Base-by-base conservation (phyloP, 2,329 filamentous ascomycete genomes). In the Teratosphaeria gauchensis region DNA sequence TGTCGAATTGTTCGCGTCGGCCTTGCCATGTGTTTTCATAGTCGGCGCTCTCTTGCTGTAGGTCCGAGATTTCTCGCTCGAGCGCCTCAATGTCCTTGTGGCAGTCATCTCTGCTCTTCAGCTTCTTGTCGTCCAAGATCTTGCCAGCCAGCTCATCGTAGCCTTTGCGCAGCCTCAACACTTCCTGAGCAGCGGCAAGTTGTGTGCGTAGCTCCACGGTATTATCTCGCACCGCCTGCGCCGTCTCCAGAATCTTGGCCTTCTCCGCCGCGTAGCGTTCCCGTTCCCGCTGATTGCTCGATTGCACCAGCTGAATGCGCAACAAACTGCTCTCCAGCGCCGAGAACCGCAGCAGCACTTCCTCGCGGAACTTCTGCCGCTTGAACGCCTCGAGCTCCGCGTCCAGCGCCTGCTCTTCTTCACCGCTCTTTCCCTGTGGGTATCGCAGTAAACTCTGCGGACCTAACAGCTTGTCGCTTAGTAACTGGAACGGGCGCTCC, bases 121-220 rank as follows among this genome's bases (percentile, higher is more conserved):
- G 79, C 70, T 92, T 80, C 60, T 86, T 82, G 71, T 94, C 94
- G 62, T 82, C 85, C 9, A 89, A 89, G 69, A 96, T 96, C 72
- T 88, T 88, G 64, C 95, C 89, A 3, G 92, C 89, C 58, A 95
- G 78, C 66, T 89, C 88, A 75, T 97, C 92, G 70, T 95, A 96
- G 63, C 82, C 85, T 74, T 92, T 92, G 58, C 92, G 84, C 71
- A 90, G 82, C 28, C 85, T 84, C 33, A 96, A 80, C 31, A 87
- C 89, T 62, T 83, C 84, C 65, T 88, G 87, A 52, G 90, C 87
- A 60, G 85, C 84, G 46, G 90, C 88, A 1, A 97, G 81, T 68
- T 91, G 86, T n/a, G 80, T 76, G 21, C 88, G 83, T 57, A 96
- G 78, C 59, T 84, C 79, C 4, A 82, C 77, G 53, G 92, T 96